Evolutionary conservation across 805 yeast genomes (phyloP).

Genomic region (Kodamaea hsintzibuensis): DNA sequence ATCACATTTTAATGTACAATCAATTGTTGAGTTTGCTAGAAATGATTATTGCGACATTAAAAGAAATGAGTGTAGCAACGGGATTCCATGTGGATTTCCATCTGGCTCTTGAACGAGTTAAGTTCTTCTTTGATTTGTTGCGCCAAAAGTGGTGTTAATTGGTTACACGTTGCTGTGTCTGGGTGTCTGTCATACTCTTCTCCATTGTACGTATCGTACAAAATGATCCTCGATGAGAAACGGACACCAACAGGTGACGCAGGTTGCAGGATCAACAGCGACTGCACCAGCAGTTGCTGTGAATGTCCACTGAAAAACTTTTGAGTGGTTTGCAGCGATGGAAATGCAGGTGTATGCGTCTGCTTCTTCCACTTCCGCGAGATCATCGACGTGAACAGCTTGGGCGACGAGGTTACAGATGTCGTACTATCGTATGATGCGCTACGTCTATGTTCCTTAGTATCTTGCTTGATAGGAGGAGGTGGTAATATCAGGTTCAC

Average conservation of each 20-base stretch:
- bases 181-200: constrained; percentile 92
- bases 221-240: constrained; percentile 78
- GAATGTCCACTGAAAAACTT: constrained; percentile 4
- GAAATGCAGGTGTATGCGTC: not conserved
- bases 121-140: constrained; percentile 84
- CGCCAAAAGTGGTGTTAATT: constrained; percentile 82
- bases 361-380: constrained; percentile 27
- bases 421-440: constrained; percentile 29
- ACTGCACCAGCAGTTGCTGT: constrained; percentile 4
- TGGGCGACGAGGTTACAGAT: constrained; percentile 28
- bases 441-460: constrained; percentile 24
- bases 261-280: constrained; percentile 3
- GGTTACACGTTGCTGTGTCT: constrained; percentile 89
- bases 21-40: not conserved
- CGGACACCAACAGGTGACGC: constrained; percentile 39
- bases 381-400: constrained; percentile 33
- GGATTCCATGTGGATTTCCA: constrained; percentile 83
- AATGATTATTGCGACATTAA: constrained; percentile 25
- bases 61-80: constrained; percentile 82
- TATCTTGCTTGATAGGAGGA: constrained; percentile 15
- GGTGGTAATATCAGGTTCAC: constrained; percentile 14
- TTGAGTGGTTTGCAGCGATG: not conserved
- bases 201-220: constrained; percentile 81
- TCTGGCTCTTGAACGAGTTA: constrained; percentile 72
- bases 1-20: not conserved